phyloP scores from a whole-genome alignment of 176 grass and related monocot genomes.

The Dendrocalamus sinicus region DNA sequence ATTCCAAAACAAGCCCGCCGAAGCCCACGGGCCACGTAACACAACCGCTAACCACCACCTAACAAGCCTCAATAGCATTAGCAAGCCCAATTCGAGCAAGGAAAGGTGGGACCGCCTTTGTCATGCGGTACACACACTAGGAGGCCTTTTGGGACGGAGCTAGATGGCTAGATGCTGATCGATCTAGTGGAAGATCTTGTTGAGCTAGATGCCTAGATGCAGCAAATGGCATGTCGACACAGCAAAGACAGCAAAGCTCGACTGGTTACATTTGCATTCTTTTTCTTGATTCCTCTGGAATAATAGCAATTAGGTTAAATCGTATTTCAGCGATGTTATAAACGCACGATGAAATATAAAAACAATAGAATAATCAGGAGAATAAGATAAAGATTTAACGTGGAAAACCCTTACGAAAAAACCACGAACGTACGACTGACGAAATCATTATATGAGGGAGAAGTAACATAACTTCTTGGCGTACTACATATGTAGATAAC shows the following conservation, averaged over 20 bases:
- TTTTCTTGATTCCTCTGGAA: background rate
- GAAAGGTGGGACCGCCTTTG: background rate
- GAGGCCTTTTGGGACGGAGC: background rate
- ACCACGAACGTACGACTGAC: too few species aligned
- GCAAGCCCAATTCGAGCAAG: background rate
- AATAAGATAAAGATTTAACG: too few species aligned
- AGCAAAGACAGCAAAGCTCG: background rate
- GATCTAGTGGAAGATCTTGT: constrained; percentile 12
- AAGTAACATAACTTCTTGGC: too few species aligned
- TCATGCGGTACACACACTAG: background rate
- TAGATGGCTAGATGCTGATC: constrained; percentile 22
- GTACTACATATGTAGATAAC: too few species aligned
- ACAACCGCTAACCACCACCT: too few species aligned
- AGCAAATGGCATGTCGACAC: background rate
- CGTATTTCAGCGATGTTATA: background rate
- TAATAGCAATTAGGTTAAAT: background rate
- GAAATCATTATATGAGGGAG: too few species aligned
- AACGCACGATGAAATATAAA: too few species aligned
- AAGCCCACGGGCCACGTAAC: too few species aligned
- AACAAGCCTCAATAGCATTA: too few species aligned
- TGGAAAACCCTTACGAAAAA: too few species aligned
- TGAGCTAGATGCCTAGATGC: background rate
- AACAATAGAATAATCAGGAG: too few species aligned
- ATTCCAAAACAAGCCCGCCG: too few species aligned
- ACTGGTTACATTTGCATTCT: background rate